These are phyloP conservation scores for Pythium guiyangense DNA, from an alignment of 352 stramenopile species.

Conservation along the genomic window DNA sequence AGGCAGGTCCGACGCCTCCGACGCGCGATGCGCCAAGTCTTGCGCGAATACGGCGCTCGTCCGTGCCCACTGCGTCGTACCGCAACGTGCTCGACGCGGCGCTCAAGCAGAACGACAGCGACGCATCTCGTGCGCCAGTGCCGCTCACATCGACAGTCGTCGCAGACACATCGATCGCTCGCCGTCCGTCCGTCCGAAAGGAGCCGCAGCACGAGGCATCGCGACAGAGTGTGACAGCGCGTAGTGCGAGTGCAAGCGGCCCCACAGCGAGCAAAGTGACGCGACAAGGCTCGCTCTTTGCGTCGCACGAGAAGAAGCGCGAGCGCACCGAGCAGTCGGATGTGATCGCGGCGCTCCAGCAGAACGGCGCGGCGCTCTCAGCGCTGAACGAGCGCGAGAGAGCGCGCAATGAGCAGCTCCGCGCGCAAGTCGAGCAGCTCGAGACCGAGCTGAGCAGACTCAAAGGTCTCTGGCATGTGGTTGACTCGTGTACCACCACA, in stretches of 20 bases:
- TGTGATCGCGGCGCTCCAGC: conserved; percentile 30
- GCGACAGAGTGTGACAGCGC: not conserved
- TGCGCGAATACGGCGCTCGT: conserved; percentile 8
- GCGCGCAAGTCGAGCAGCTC: conserved; percentile 30
- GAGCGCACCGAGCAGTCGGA: conserved; percentile 24
- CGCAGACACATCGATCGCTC: too few relatives aligned
- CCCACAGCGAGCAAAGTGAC: not conserved
- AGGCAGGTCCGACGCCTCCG: too few relatives aligned
- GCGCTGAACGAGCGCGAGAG: conserved; percentile 47
- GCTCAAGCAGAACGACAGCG: conserved; percentile 8
- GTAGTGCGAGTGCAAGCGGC: not conserved
- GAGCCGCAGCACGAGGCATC: too few relatives aligned
- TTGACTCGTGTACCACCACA: too few relatives aligned
- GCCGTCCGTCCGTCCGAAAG: too few relatives aligned
- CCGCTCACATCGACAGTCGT: too few relatives aligned
- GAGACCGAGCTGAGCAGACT: conserved; percentile 23
- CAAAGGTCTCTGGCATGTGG: conserved; percentile 33
- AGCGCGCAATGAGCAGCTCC: conserved; percentile 28
- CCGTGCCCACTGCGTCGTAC: not conserved
- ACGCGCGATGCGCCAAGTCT: not conserved
- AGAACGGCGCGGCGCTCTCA: conserved; percentile 43
- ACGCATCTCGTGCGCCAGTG: too few relatives aligned
- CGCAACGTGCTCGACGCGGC: not conserved
- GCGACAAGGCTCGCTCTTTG: conserved; percentile 18
- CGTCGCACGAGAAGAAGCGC: conserved; percentile 17